Evolutionary conservation across 768 basidiomycete species (phyloP).

Genomic region (Suillus americanus): DNA sequence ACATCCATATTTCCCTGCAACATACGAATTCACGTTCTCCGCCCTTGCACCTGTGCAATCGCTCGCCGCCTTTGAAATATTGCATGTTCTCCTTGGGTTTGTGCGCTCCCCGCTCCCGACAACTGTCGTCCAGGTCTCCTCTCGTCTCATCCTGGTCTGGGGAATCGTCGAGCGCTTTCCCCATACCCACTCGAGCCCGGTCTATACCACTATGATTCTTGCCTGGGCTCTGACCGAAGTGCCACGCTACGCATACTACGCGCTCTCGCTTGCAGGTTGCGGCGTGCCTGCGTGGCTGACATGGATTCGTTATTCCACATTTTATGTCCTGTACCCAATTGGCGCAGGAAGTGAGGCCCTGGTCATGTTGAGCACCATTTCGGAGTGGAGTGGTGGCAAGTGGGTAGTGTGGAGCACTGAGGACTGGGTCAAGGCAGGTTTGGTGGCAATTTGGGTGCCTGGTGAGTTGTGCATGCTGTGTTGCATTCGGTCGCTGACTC

Average conservation of each 20-base stretch:
- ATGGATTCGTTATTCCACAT: constrained; percentile 87
- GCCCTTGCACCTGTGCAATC: constrained; percentile 75
- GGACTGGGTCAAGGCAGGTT: constrained; percentile 54
- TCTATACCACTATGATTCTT: constrained; percentile 89
- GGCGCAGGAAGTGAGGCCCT: constrained; percentile 92
- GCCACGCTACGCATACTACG: constrained; percentile 90
- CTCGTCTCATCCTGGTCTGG: constrained; percentile 84
- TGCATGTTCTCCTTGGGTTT: constrained; percentile 77
- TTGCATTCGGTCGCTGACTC: background rate
- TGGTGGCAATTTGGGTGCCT: constrained; percentile 89
- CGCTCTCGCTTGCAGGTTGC: constrained; percentile 57
- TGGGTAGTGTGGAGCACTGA: constrained; percentile 49
- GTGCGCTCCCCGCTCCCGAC: constrained; percentile 78
- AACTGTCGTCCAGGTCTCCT: constrained; percentile 77
- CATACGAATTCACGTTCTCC: constrained; percentile 55
- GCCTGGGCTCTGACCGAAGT: constrained; percentile 93
- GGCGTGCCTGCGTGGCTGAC: constrained; percentile 55
- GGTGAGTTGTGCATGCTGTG: constrained; percentile 44
- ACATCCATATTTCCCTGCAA: constrained; percentile 41
- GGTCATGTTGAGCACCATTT: constrained; percentile 76
- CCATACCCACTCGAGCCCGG: constrained; percentile 63
- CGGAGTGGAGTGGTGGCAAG: constrained; percentile 42
- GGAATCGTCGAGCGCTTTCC: constrained; percentile 48
- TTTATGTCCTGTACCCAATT: constrained; percentile 90
- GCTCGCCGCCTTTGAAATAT: constrained; percentile 78